Conservation (phyloP, 1,284 basidiomycete species). For the Psilocybe mexicana region DNA sequence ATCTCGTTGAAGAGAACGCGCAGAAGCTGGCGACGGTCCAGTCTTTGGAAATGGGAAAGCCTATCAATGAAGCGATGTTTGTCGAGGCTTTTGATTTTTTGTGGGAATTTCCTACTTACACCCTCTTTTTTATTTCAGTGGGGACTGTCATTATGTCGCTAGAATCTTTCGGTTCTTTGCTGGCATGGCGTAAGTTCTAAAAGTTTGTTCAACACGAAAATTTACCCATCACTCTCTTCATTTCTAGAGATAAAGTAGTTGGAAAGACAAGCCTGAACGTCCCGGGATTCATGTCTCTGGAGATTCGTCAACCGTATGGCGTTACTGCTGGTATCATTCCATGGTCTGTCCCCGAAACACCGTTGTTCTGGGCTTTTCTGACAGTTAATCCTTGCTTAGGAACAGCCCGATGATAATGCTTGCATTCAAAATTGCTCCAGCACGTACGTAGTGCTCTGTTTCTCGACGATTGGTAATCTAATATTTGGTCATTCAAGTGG, state of each 20-base stretch:
- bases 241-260: not conserved
- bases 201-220: not conserved
- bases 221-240: not conserved
- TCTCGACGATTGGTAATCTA: not conserved
- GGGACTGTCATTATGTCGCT: not conserved
- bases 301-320: not conserved
- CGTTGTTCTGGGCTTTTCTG: not conserved
- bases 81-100: not conserved
- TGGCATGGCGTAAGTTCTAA: not conserved
- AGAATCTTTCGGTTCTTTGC: conserved; percentile 15
- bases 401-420: conserved; percentile 1
- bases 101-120: not conserved
- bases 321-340: conserved; percentile 3
- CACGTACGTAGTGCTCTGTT: conserved; percentile 22
- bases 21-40: conserved; percentile 76
- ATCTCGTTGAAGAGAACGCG: conserved; percentile 67
- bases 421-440: conserved; percentile 2
- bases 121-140: not conserved
- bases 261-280: not conserved
- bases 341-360: not conserved
- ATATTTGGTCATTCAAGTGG: not conserved
- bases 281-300: not conserved
- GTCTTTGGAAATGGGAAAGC: conserved; percentile 51
- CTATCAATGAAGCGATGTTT: not conserved
- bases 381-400: not conserved